A percentile compares a stretch with the other conserved stretches of the same genome.
phyloP scores from a whole-genome alignment of 495 filamentous ascomycete genomes.

The Endocarpon pusillum region DNA sequence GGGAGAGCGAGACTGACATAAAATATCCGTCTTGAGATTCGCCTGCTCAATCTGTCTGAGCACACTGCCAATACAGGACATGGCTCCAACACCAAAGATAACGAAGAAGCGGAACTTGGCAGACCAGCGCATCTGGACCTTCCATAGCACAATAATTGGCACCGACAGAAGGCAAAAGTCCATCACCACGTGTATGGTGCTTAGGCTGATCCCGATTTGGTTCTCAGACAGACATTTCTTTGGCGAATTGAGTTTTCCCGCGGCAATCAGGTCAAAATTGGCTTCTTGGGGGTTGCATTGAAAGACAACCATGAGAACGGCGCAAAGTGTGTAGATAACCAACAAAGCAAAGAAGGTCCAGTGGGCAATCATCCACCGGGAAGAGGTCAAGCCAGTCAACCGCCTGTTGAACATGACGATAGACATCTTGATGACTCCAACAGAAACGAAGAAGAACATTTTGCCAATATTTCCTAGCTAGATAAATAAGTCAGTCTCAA shows the following conservation, averaged over 20 bases:
- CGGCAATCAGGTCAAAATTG: slow-evolving; percentile 2
- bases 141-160: too few relatives aligned
- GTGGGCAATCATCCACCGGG: slow-evolving; percentile 9
- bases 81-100: too few relatives aligned
- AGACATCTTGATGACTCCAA: slow-evolving; percentile 13
- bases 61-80: too few relatives aligned
- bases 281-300: slow-evolving; percentile 6
- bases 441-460: slow-evolving; percentile 7
- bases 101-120: too few relatives aligned
- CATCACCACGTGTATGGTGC: too few relatives aligned
- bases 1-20: too few relatives aligned
- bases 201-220: too few relatives aligned
- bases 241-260: slow-evolving; percentile 1
- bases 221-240: too few relatives aligned
- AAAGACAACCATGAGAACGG: slow-evolving; percentile 6
- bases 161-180: too few relatives aligned
- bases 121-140: too few relatives aligned
- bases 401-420: slow-evolving; percentile 13
- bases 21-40: too few relatives aligned
- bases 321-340: slow-evolving; percentile 6
- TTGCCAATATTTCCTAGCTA: slow-evolving; percentile 3
- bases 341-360: slow-evolving; percentile 8
- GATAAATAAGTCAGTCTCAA: not conserved
- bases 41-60: too few relatives aligned
- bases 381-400: slow-evolving; percentile 10